Conservation (phyloP, 495 filamentous ascomycete species). For the Usnea hakonensis region DNA sequence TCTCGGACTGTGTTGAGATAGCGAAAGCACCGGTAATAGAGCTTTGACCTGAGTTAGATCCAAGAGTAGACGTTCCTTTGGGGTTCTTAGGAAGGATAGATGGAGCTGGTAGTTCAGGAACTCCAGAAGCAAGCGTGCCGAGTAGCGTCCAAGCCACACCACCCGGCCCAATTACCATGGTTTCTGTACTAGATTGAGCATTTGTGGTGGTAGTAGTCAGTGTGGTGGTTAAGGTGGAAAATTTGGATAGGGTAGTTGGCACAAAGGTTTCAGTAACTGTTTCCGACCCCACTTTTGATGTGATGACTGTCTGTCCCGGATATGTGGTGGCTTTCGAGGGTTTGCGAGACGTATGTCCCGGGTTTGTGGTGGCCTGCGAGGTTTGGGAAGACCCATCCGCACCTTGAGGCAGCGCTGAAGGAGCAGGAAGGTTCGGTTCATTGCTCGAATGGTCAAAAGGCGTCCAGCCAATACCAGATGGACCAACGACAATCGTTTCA, state of each 20-base stretch:
- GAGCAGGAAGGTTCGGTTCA: neutral
- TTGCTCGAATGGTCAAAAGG: neutral
- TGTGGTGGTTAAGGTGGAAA: neutral
- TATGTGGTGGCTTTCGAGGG: slow-evolving; percentile 1
- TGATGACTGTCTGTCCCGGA: slow-evolving; percentile 1
- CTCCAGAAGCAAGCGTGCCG: neutral
- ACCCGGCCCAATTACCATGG: slow-evolving; percentile 4
- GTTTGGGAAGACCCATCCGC: neutral
- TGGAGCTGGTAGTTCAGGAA: slow-evolving; percentile 2
- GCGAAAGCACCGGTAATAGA: slow-evolving; percentile 10
- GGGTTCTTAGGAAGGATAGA: neutral
- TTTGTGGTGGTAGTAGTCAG: slow-evolving; percentile 2
- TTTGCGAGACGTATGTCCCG: no score
- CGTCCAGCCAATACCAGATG: neutral
- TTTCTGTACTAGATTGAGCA: slow-evolving; percentile 1
- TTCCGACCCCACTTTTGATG: neutral
- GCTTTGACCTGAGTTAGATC: neutral
- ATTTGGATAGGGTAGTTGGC: slow-evolving; percentile 2
- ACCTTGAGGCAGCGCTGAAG: neutral
- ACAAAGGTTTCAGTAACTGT: slow-evolving; percentile 9
- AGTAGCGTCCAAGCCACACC: slow-evolving; percentile 10
- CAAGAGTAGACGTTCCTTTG: neutral
- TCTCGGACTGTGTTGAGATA: neutral
- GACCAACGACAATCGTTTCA: neutral
- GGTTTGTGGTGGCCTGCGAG: neutral